Evolutionary conservation across 2,329 filamentous ascomycete genomes (phyloP).

Genomic region (Pyrenophora seminiperda): DNA sequence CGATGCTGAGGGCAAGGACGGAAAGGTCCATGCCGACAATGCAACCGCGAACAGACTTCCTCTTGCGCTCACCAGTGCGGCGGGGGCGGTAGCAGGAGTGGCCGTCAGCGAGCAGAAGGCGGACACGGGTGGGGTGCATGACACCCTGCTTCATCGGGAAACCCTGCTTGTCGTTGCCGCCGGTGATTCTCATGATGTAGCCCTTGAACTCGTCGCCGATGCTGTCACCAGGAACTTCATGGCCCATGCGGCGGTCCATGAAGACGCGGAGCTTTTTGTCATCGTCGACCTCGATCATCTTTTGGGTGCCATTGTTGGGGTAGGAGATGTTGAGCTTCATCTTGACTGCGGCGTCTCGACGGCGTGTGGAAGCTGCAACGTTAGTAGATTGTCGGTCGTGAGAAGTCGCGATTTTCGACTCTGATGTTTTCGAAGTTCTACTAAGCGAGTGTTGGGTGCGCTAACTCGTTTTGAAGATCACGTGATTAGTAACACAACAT

Average conservation of each 20-base stretch:
- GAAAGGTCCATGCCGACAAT: conserved; percentile 96
- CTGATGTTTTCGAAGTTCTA: conserved; percentile 12
- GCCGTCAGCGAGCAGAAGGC: conserved; percentile 91
- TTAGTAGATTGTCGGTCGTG: conserved; percentile 42
- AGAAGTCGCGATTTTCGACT: conserved; percentile 21
- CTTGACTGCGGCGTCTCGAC: conserved; percentile 51
- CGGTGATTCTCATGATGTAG: conserved; percentile 99
- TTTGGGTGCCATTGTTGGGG: conserved; percentile 99
- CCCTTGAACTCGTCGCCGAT: conserved; percentile 99
- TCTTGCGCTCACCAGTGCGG: conserved; percentile 97
- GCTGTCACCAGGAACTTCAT: conserved; percentile 90
- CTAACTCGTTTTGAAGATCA: conserved; percentile 11
- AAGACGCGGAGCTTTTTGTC: conserved; percentile 98
- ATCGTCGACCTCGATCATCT: conserved; percentile 98
- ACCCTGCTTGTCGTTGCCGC: conserved; percentile 99
- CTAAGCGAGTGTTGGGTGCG: conserved; percentile 14
- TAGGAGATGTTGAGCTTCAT: conserved; percentile 84
- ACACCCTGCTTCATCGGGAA: conserved; percentile 99
- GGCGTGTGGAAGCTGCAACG: conserved; percentile 43
- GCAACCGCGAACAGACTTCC: conserved; percentile 98
- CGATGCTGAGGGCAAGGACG: conserved; percentile 89
- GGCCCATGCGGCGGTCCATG: conserved; percentile 97
- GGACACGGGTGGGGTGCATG: conserved; percentile 98
- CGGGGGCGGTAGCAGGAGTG: conserved; percentile 99
- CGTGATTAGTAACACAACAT: conserved; percentile 1